phyloP scores from a whole-genome alignment of 495 filamentous ascomycete genomes.

The Pseudomonodictys pantanalensis region DNA sequence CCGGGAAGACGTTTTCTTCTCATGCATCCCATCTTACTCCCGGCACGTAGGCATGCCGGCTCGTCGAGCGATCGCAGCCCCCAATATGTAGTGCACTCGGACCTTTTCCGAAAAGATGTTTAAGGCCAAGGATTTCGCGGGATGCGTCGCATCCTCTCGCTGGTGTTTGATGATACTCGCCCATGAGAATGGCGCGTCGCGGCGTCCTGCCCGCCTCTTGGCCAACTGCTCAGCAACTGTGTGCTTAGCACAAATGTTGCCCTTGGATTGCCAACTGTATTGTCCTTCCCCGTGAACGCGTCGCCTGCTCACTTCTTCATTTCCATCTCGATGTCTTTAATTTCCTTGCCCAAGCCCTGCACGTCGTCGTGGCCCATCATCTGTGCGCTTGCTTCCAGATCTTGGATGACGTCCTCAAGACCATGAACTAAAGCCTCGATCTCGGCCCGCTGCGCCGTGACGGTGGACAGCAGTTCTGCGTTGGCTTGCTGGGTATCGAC shows the following conservation, averaged over 20 bases:
- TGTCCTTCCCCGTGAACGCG: background rate
- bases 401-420: conserved; percentile 64
- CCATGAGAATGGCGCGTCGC: too few species aligned
- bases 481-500: conserved; percentile 64
- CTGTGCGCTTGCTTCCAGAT: conserved; percentile 58
- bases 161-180: too few species aligned
- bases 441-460: conserved; percentile 67
- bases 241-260: too few species aligned
- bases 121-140: too few species aligned
- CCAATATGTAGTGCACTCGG: too few species aligned
- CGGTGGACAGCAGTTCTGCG: conserved; percentile 55
- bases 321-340: conserved; percentile 48
- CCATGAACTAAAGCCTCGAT: conserved; percentile 64
- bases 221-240: background rate
- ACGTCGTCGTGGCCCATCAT: conserved; percentile 38
- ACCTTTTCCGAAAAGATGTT: too few species aligned
- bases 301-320: conserved; percentile 33
- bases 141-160: too few species aligned
- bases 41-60: too few species aligned
- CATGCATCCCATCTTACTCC: background rate
- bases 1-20: too few species aligned
- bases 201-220: too few species aligned
- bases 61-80: too few species aligned
- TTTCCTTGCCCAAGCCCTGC: conserved; percentile 49
- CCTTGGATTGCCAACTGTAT: background rate